Conservation (phyloP, 805 yeast species). For the Crinitomyces ghanaensis region DNA sequence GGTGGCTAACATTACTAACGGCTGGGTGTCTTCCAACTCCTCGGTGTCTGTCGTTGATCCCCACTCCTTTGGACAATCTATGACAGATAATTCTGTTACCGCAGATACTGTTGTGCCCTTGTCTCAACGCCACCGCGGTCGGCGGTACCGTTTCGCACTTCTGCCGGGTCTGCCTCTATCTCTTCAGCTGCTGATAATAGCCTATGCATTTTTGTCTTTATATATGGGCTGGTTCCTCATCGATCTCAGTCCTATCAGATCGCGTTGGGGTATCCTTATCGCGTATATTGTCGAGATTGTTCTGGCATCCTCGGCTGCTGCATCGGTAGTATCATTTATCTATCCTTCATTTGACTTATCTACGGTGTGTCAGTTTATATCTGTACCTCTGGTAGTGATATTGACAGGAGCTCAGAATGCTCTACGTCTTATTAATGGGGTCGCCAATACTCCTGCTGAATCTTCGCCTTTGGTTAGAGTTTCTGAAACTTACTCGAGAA, state of each 20-base stretch:
- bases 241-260: slow-evolving; percentile 33
- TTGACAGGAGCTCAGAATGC: slow-evolving; percentile 38
- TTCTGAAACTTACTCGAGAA: slow-evolving; percentile 28
- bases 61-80: not conserved
- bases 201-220: slow-evolving; percentile 22
- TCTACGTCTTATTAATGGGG: slow-evolving; percentile 33
- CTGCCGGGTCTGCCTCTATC: slow-evolving; percentile 15
- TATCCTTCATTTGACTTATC: slow-evolving; percentile 24
- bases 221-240: slow-evolving; percentile 31
- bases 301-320: slow-evolving; percentile 33
- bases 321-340: slow-evolving; percentile 32
- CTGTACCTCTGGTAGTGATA: slow-evolving; percentile 32
- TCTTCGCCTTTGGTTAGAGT: slow-evolving; percentile 30
- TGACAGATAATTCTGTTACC: not conserved
- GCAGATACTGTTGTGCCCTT: no score
- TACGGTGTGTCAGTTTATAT: slow-evolving; percentile 27
- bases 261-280: slow-evolving; percentile 34
- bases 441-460: slow-evolving; percentile 34
- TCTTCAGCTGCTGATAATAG: slow-evolving; percentile 16
- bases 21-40: not conserved
- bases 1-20: not conserved
- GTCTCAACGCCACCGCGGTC: no score
- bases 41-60: no score
- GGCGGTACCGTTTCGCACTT: slow-evolving; percentile 5
- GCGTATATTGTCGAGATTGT: slow-evolving; percentile 34